Evolutionary conservation across 192 early-diverging fungal species (phyloP), one percentile per base, ranked within the genome.

Genomic region (Allomyces macrogynus): DNA sequence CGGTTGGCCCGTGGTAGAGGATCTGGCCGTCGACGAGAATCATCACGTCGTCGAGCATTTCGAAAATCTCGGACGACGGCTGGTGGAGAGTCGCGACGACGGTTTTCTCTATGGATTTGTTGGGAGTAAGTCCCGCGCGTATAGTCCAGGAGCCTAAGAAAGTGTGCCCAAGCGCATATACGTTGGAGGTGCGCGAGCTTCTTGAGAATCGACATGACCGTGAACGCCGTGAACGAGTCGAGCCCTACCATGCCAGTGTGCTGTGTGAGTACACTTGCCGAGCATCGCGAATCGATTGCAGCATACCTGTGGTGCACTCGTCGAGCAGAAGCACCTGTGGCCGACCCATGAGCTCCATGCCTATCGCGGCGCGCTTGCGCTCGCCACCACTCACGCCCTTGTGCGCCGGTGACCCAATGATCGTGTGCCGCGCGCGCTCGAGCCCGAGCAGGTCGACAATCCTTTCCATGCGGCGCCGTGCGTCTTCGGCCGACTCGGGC

Each of bases 41-140:
- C 32, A 90, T 78, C 5, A 92, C 80, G 65, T 87, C 80, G 76
- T 93, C 88, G 73, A 94, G 93, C 24, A 87, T 75, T 22, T 77
- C 76, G 74, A 86, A 93, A 61, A 91, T 81, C 63, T 89, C 83
- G 5, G 85, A 86, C 54, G 81, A 79, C 23, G 93, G 93, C 72
- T 94, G 92, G 70, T 96, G 93, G 66, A 96, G 90, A 9, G 87
- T 90, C 72, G 90, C 86, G 23, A 96, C 74, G 10, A 92, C 80
- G 9, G 88, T 87, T 24, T 84, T 84, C 27, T 78, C 71, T 14
- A 40, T 8, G 32, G 32, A 3, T 8, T 8, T 0, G 7, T 7
- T 40, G 32, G 32, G 32, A 7, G 8, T 40, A n/a, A n/a, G n/a
- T n/a, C n/a, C n/a, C n/a, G n/a, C n/a, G n/a, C n/a, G n/a, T n/a